A percentile compares a stretch with the other conserved stretches of the same genome.
phyloP scores from a whole-genome alignment of 306 rosid genomes.

The Dryas drummondii region DNA sequence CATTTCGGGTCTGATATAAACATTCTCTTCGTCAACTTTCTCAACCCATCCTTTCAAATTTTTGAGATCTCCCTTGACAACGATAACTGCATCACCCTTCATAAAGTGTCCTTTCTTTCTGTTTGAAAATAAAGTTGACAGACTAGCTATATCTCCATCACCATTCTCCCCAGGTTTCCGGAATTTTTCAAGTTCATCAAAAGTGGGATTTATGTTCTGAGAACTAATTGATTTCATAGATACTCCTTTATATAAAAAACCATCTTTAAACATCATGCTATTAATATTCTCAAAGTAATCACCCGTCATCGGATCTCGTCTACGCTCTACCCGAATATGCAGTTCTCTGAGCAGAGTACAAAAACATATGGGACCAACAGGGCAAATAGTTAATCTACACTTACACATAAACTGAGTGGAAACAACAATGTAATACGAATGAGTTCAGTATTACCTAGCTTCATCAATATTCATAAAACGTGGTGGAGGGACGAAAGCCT shows the following conservation, averaged over 20 bases:
- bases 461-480: slow-evolving; percentile 94
- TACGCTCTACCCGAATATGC: slow-evolving; percentile 89
- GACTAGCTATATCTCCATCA: slow-evolving; percentile 78
- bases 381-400: slow-evolving; percentile 12
- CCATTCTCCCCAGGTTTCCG: slow-evolving; percentile 91
- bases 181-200: slow-evolving; percentile 94
- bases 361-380: background rate
- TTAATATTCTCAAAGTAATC: slow-evolving; percentile 84
- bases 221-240: slow-evolving; percentile 85
- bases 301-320: slow-evolving; percentile 81
- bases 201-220: slow-evolving; percentile 80
- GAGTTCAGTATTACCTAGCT: slow-evolving; percentile 63
- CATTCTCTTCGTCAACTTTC: slow-evolving; percentile 90
- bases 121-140: slow-evolving; percentile 84
- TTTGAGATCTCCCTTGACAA: slow-evolving; percentile 87
- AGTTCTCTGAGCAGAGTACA: slow-evolving; percentile 64
- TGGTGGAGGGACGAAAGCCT: slow-evolving; percentile 98
- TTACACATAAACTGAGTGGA: slow-evolving; percentile 17
- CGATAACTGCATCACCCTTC: slow-evolving; percentile 96
- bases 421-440: slow-evolving; percentile 7
- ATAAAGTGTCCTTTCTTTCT: slow-evolving; percentile 96
- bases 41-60: slow-evolving; percentile 96
- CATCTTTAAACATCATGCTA: slow-evolving; percentile 95
- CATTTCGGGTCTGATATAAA: slow-evolving; percentile 86
- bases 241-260: slow-evolving; percentile 82